Base-by-base conservation (phyloP, 805 yeast genomes). In the Saccharomyces jurei region DNA sequence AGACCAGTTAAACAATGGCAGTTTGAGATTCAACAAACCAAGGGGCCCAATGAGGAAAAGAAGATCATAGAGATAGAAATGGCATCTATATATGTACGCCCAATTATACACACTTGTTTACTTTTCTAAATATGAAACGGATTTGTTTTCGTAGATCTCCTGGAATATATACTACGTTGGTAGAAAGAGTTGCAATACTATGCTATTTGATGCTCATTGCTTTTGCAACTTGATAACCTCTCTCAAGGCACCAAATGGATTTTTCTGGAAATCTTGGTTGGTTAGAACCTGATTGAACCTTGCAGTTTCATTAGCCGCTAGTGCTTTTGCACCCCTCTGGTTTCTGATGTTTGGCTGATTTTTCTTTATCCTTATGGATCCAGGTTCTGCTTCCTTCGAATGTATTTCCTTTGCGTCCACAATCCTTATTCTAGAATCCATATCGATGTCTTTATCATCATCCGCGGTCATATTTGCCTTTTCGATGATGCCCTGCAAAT, bases 241-340 rank as follows among this genome's bases (percentile, higher is more conserved):
- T 64, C 79, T 83, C 60, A 88, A 73, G 2, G 90, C 80, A 44
- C 76, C 76, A 64, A 87, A 87, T 2, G 91, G 89, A 36, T 81
- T 77, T 52, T 73, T 67, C 69, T 82, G 77, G 60, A 84, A 86
- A 27, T 71, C 68, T 41, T 75, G 66, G 61, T 84, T 81, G 52
- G 76, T 77, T 55, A 88, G 69, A 3, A 86, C 81, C 44, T 74
- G 69, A 14, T 76, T 79, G 65, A 88, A 87, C 58, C 86, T 74
- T 56, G 74, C 72, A 54, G 78, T 75, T 64, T 87, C 95, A 49
- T 74, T 73, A 32, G 70, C 72, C 56, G 84, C 80, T n/a, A 87
- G 76, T 46, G 74, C 70, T 59, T 77, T 78, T 17, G 78, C 77
- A 55, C 84, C 83, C 41, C 69, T 75, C 52, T 80, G 79, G 49